Evolutionary conservation across 768 basidiomycete species (phyloP), one percentile per base, ranked within the genome.

Genomic region (Agrocybe praecox): DNA sequence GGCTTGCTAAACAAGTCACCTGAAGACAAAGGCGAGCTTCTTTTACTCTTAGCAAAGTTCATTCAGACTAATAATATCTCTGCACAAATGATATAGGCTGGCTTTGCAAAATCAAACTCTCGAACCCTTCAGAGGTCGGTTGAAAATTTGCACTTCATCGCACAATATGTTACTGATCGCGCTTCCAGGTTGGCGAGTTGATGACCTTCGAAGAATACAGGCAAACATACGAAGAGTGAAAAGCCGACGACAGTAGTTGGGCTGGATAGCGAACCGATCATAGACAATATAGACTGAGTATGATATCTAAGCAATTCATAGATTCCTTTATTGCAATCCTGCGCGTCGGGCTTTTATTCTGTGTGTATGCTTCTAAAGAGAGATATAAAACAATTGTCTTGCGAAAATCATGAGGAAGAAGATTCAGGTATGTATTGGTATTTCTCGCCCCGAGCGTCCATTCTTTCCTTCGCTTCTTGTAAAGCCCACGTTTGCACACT

Each of bases 401-500:
- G 26, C 57, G 56, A 55, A 48, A 18, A 52, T 62, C 49, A 53
- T 46, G 59, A 63, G 49, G 66, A 65, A 57, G 70, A 69, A 32
- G 72, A 68, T 55, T 81, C 77, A 23, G 89, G 81, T 67, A 89
- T 85, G 67, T 95, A 94, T 78, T 89, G 85, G 71, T 89, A 88
- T 68, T 88, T 85, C 76, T 96, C 95, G 49, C 92, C 94, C n/a
- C 94, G 85, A 12, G 89, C 93, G 66, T 94, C 92, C 91, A 97
- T 92, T 60, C 94, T 80, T 55, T 78, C 79, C 73, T 94, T 93
- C 10, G 94, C 94, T 72, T 97, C 94, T 61, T 87, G 81, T 69
- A 95, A 74, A 29, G 95, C 95, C 94, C 95, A 97, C 1, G 88
- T 85, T 74, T 94, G 90, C 74, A 97, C 90, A 69, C 94, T 97